A percentile compares a stretch with the other conserved stretches of the same genome.
phyloP scores from a whole-genome alignment of 192 early-diverging fungal species.

The Gonapodya prolifera region DNA sequence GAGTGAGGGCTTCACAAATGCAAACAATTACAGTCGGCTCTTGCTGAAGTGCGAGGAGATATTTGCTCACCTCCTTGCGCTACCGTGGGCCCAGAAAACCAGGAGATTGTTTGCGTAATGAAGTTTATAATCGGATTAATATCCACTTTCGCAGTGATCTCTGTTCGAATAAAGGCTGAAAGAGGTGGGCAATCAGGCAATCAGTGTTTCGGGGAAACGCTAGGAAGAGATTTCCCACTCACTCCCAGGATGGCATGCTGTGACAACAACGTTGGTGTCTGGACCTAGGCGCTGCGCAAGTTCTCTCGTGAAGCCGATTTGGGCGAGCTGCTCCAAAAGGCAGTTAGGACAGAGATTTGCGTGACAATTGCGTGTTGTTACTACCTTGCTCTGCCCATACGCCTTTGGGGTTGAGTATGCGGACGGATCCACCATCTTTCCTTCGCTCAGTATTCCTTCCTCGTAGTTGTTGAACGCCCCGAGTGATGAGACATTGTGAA shows the following conservation, averaged over 20 bases:
- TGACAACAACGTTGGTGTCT: neutral
- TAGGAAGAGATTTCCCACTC: neutral
- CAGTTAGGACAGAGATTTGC: too few species aligned
- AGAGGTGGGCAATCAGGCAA: too few species aligned
- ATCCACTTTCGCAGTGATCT: neutral
- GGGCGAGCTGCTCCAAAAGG: neutral
- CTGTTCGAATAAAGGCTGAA: neutral
- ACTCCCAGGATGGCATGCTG: neutral
- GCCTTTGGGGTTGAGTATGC: neutral
- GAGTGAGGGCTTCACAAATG: too few species aligned
- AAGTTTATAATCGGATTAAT: neutral
- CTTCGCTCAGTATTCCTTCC: neutral
- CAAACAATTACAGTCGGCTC: too few species aligned
- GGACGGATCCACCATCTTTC: neutral
- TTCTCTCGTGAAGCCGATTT: neutral
- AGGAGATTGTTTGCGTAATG: neutral
- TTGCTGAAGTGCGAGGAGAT: too few species aligned
- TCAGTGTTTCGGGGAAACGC: neutral
- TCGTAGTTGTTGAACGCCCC: neutral
- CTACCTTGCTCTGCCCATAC: neutral
- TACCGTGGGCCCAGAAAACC: neutral
- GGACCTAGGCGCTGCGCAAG: neutral
- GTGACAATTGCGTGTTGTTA: too few species aligned
- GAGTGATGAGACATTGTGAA: constrained; percentile 19
- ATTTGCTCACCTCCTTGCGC: neutral